These are phyloP conservation scores for Lipomyces mesembrius DNA, from an alignment of 805 yeast species.

Conservation along the genomic window DNA sequence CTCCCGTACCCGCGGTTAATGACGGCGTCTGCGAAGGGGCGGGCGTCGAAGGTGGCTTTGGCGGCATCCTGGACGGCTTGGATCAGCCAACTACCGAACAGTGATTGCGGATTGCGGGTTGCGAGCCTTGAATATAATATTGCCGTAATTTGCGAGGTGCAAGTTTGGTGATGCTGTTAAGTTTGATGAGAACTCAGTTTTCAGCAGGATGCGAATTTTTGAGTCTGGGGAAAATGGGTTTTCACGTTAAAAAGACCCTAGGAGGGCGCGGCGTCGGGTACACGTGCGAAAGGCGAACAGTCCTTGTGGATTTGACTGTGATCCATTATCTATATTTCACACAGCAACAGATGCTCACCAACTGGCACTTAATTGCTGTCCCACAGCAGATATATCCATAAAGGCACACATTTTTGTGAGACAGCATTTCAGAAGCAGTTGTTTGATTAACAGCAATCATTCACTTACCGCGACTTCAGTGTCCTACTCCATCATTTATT, in stretches of 20 bases:
- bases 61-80: slow-evolving; percentile 20
- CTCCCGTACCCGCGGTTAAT: not conserved
- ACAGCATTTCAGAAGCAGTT: not conserved
- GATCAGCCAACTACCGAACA: not conserved
- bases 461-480: not conserved
- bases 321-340: not conserved
- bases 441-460: not conserved
- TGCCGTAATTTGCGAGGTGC: not conserved
- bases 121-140: not conserved
- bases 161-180: not conserved
- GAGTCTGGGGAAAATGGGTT: not conserved
- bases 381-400: not conserved
- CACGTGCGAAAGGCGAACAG: slow-evolving; percentile 1
- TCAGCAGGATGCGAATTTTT: not conserved
- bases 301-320: not conserved
- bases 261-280: not conserved
- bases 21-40: slow-evolving; percentile 15
- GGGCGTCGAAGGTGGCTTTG: slow-evolving; percentile 29
- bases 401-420: not conserved
- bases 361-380: not conserved
- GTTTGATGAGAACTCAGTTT: not conserved
- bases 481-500: not conserved
- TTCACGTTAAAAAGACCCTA: not conserved
- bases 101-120: not conserved
- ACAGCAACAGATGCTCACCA: not conserved